Evolutionary conservation across 768 basidiomycete genomes (phyloP).

Genomic region (Asterophora parasitica): DNA sequence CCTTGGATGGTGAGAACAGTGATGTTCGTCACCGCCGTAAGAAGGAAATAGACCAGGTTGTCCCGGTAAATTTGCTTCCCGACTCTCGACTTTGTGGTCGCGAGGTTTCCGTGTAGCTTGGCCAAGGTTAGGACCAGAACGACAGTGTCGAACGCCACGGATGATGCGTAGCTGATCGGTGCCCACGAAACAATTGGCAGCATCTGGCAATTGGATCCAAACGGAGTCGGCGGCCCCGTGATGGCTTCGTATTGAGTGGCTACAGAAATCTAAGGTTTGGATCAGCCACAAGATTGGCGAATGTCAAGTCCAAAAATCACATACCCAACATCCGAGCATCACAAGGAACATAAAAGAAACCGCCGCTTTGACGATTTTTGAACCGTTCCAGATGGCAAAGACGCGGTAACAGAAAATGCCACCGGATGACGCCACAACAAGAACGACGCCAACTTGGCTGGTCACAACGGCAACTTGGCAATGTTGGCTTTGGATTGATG

Average conservation of each 20-base stretch:
- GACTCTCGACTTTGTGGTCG: constrained; percentile 20
- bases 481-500: constrained; percentile 22
- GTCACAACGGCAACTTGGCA: constrained; percentile 27
- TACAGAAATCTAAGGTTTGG: constrained; percentile 23
- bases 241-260: constrained; percentile 25
- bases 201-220: constrained; percentile 31
- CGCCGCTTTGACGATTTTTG: constrained; percentile 20
- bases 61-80: constrained; percentile 25
- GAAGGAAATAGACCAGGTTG: constrained; percentile 24
- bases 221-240: constrained; percentile 21
- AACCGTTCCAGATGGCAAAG: constrained; percentile 28
- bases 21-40: constrained; percentile 24
- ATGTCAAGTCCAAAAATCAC: background rate
- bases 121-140: constrained; percentile 22
- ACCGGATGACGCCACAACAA: constrained; percentile 27
- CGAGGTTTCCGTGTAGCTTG: constrained; percentile 17
- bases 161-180: constrained; percentile 27
- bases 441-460: constrained; percentile 25
- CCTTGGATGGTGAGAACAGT: constrained; percentile 24
- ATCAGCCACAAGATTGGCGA: background rate
- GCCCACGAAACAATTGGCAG: constrained; percentile 27
- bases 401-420: constrained; percentile 30
- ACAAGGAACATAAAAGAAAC: constrained; percentile 20
- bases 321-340: constrained; percentile 29
- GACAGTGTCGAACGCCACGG: constrained; percentile 25